A percentile compares a stretch with the other conserved stretches of the same genome.
phyloP scores from a whole-genome alignment of 2,329 filamentous ascomycete genomes.

The Colletotrichum sp. region DNA sequence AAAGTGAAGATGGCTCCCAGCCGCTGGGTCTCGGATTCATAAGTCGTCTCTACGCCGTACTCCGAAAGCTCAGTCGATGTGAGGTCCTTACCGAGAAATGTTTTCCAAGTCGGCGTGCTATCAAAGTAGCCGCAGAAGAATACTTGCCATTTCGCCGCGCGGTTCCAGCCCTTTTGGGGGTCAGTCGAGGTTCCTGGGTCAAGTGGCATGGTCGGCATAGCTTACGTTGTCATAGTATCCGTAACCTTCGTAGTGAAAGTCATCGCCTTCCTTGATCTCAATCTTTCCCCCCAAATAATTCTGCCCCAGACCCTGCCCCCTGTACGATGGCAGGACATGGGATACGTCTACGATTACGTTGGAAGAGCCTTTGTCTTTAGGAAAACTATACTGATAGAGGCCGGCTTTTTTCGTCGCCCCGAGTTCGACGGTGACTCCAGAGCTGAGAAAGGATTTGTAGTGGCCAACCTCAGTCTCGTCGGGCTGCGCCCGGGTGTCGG shows the following conservation, averaged over 20 bases:
- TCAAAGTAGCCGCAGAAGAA: constrained; percentile 69
- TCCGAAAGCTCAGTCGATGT: constrained; percentile 32
- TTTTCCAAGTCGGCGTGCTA: constrained; percentile 45
- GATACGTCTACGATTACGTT: constrained; percentile 69
- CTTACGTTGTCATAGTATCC: constrained; percentile 67
- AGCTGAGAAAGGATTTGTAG: constrained; percentile 61
- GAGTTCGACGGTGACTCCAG: constrained; percentile 62
- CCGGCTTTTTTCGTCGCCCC: constrained; percentile 61
- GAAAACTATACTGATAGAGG: constrained; percentile 67
- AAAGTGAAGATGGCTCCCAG: constrained; percentile 63
- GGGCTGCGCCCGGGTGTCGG: constrained; percentile 55
- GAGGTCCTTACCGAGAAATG: constrained; percentile 43
- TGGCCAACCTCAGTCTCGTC: constrained; percentile 64
- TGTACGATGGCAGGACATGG: constrained; percentile 67
- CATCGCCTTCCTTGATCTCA: constrained; percentile 48
- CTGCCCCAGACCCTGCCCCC: constrained; percentile 66
- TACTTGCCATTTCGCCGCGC: constrained; percentile 65
- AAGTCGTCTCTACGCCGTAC: constrained; percentile 34
- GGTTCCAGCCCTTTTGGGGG: constrained; percentile 61
- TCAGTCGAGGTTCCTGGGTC: background rate
- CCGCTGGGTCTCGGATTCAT: constrained; percentile 39
- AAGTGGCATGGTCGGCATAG: background rate
- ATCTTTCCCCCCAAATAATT: constrained; percentile 67
- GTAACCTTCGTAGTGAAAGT: constrained; percentile 59
- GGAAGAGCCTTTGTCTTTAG: constrained; percentile 34